These are phyloP conservation scores for Neostapfia colusana DNA, from an alignment of 176 grass and related monocot species.

Conservation along the genomic window DNA sequence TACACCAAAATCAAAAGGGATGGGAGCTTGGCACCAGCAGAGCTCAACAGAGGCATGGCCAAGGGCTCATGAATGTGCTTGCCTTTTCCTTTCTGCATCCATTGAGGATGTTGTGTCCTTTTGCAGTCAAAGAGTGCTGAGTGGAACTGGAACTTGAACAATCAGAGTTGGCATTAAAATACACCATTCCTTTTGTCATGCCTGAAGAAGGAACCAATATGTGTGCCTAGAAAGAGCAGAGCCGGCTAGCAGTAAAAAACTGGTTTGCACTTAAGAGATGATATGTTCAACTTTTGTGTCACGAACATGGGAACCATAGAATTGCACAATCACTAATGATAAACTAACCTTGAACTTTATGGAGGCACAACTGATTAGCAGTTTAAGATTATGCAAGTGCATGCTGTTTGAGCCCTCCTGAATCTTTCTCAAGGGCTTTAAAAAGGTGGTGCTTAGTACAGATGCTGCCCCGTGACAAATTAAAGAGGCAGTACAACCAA, in stretches of 20 bases:
- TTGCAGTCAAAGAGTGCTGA: constrained; percentile 6
- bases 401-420: not conserved
- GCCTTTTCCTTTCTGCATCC: constrained; percentile 20
- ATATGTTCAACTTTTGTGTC: not conserved
- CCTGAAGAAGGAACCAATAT: not conserved
- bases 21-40: constrained; percentile 8
- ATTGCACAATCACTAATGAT: constrained; percentile 3
- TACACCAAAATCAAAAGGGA: constrained; percentile 10
- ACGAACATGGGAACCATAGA: not conserved
- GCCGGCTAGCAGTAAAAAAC: not conserved
- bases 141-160: constrained; percentile 15
- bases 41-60: constrained; percentile 15
- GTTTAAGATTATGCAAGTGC: not conserved
- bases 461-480: not conserved
- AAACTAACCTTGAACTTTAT: not conserved
- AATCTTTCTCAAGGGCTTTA: not conserved
- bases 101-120: constrained; percentile 23
- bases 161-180: constrained; percentile 18
- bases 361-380: not conserved
- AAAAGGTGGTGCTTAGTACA: not conserved
- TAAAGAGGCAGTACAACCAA: not conserved
- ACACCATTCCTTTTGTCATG: not conserved
- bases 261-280: not conserved
- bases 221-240: constrained; percentile 26
- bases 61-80: constrained; percentile 16